A percentile compares a stretch with the other conserved stretches of the same genome.
Evolutionary conservation across 305 asterid species (phyloP).

Genomic region (Fraxinus dipetala): DNA sequence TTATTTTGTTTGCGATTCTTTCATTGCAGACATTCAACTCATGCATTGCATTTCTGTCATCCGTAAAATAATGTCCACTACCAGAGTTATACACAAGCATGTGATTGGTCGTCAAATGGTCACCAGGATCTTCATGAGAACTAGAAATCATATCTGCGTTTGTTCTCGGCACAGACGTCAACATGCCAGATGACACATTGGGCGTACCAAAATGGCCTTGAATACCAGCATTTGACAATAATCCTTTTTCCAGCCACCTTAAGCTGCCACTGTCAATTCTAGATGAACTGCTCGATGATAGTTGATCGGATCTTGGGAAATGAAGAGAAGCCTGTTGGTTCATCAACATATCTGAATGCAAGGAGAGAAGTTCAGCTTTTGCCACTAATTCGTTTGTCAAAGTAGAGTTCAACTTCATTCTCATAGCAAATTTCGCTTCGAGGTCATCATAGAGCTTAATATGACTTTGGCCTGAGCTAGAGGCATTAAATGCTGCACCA

Average conservation of each 20-base stretch:
- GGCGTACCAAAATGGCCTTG: constrained; percentile 23
- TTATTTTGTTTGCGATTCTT: constrained; percentile 26
- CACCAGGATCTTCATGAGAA: constrained; percentile 7
- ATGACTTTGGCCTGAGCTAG: constrained; percentile 24
- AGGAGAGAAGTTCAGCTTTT: constrained; percentile 46
- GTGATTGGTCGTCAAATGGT: constrained; percentile 8
- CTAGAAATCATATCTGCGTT: not conserved
- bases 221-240: constrained; percentile 15
- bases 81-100: constrained; percentile 10
- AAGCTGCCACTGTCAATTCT: constrained; percentile 18
- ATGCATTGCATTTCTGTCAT: constrained; percentile 15
- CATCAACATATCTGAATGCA: constrained; percentile 34
- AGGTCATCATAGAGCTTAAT: constrained; percentile 20
- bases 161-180: constrained; percentile 28
- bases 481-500: constrained; percentile 33
- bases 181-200: constrained; percentile 23
- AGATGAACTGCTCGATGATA: constrained; percentile 14
- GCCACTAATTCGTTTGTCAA: constrained; percentile 28
- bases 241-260: constrained; percentile 29
- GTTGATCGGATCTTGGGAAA: constrained; percentile 6
- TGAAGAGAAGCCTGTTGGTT: constrained; percentile 31
- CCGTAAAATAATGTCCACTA: constrained; percentile 13
- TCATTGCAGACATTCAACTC: constrained; percentile 21
- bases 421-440: constrained; percentile 21
- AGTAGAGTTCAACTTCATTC: constrained; percentile 24